These are phyloP conservation scores for Globomyces sp. DNA, from an alignment of 371 early-diverging fungal species.

Conservation along the genomic window DNA sequence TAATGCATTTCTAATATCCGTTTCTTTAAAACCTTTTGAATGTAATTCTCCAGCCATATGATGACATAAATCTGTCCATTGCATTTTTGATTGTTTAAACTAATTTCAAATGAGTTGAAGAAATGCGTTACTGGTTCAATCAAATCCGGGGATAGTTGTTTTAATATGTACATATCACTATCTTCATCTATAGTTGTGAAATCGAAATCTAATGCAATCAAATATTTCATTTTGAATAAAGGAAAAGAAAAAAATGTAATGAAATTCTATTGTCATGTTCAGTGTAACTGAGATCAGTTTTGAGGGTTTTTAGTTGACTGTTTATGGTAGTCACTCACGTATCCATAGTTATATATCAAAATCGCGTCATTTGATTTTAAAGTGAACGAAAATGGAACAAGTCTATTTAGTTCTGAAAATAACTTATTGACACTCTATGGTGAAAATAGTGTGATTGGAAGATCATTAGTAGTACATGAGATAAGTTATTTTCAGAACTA, in stretches of 20 bases:
- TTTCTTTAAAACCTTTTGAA: slow-evolving; percentile 48
- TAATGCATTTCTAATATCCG: slow-evolving; percentile 51
- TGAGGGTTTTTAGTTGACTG: too few species aligned
- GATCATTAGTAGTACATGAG: slow-evolving; percentile 27
- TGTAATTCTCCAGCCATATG: slow-evolving; percentile 54
- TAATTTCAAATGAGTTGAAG: too few species aligned
- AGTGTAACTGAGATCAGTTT: too few species aligned
- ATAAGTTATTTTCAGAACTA: too few species aligned
- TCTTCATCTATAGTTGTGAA: slow-evolving; percentile 18
- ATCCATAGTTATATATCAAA: too few species aligned
- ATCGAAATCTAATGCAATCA: slow-evolving; percentile 17
- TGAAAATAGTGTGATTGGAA: slow-evolving; percentile 18
- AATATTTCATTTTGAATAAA: neutral
- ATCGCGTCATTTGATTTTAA: too few species aligned
- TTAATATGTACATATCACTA: slow-evolving; percentile 12
- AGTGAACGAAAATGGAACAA: too few species aligned
- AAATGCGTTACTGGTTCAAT: neutral
- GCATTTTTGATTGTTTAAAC: neutral
- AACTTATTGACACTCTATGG: neutral
- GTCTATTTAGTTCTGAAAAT: too few species aligned
- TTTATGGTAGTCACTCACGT: too few species aligned
- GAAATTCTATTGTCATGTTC: too few species aligned
- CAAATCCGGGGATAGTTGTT: slow-evolving; percentile 1
- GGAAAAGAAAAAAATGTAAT: too few species aligned
- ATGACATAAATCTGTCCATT: slow-evolving; percentile 16